phyloP scores from a whole-genome alignment of 139 green algal species.

The Tetraselmis striata region DNA sequence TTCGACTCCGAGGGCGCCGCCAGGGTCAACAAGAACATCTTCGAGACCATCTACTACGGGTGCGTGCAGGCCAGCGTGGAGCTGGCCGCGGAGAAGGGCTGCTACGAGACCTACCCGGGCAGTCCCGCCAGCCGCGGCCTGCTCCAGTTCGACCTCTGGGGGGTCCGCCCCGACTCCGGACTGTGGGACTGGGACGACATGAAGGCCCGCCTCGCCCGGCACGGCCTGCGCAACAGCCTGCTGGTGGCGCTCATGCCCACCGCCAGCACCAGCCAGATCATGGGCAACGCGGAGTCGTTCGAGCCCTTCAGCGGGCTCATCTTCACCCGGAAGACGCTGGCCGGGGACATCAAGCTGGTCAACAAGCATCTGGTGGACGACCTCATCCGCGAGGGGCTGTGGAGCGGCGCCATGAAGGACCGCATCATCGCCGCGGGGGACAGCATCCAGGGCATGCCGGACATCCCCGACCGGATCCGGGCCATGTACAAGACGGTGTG shows the following conservation, averaged over 20 bases:
- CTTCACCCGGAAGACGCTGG: slow-evolving; percentile 92
- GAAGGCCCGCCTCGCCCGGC: slow-evolving; percentile 55
- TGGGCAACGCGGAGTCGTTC: slow-evolving; percentile 98
- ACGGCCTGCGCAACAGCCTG: slow-evolving; percentile 95
- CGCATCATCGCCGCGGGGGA: slow-evolving; percentile 78
- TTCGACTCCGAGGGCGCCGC: slow-evolving; percentile 84
- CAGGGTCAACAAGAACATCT: slow-evolving; percentile 87
- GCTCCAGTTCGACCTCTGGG: slow-evolving; percentile 96
- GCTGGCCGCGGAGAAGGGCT: slow-evolving; percentile 69
- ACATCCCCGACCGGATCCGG: slow-evolving; percentile 88
- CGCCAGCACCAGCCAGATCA: slow-evolving; percentile 84
- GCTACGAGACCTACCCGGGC: slow-evolving; percentile 86
- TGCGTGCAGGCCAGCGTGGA: slow-evolving; percentile 68
- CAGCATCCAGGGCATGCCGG: slow-evolving; percentile 58
- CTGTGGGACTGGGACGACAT: slow-evolving; percentile 86
- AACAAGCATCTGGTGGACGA: slow-evolving; percentile 97
- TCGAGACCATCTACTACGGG: slow-evolving; percentile 94
- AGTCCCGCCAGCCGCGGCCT: slow-evolving; percentile 71
- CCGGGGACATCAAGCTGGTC: slow-evolving; percentile 90
- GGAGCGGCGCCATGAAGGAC: slow-evolving; percentile 90
- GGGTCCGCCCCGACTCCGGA: slow-evolving; percentile 53
- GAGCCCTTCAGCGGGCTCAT: slow-evolving; percentile 99
- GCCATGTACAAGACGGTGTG: slow-evolving; percentile 98
- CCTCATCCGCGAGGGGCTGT: slow-evolving; percentile 82
- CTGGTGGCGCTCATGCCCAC: slow-evolving; percentile 97